Base-by-base conservation (phyloP, 1,139 yeast genomes). In the Hanseniaspora sp. region DNA sequence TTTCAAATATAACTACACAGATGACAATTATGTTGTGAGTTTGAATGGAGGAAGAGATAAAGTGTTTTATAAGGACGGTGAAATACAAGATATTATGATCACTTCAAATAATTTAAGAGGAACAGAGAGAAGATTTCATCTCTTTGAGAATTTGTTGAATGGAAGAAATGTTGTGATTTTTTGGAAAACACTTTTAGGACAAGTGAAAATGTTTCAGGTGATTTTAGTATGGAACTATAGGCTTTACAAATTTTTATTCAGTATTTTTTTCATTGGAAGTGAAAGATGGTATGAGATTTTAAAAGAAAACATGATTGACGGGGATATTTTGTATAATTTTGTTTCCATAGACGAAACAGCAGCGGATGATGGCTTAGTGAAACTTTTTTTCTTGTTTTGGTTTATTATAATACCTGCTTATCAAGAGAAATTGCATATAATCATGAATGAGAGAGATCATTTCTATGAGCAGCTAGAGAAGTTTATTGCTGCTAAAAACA, bases 381-480 rank as follows among this genome's bases (percentile, higher is more conserved):
- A 64, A 56, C 61, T 62, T 57, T 31, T 59, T 7, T 11, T 30
- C 2, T 58, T 65, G 13, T 64, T 63, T 48, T 40, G 63, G 33
- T 45, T 64, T 5, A 45, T 61, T 17, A 46, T 62, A 8, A 29
- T 63, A 5, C 65, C 66, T 13, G 53, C 56, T n/a, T 56, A 59
- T 6, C 59, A 59, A 46, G 57, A 54, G 23, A 45, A 43, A 9
- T 12, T 54, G 17, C 51, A 53, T 31, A 30, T 9, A n/a, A 35
- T 31, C 15, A 28, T 43, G 17, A 18, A 11, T 23, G 46, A 53
- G 34, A 12, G 56, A 23, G 57, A 54, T 30, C 18, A 40, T 29
- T 38, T 47, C 12, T 35, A 46, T 43, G 46, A 43, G 15, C 34
- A 46, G n/a, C 9, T 31, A 28, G 34, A 35, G 15, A 40, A n/a